Base-by-base conservation (phyloP, 2,329 filamentous ascomycete genomes). In the Paecilomyces dactylethromorphus region DNA sequence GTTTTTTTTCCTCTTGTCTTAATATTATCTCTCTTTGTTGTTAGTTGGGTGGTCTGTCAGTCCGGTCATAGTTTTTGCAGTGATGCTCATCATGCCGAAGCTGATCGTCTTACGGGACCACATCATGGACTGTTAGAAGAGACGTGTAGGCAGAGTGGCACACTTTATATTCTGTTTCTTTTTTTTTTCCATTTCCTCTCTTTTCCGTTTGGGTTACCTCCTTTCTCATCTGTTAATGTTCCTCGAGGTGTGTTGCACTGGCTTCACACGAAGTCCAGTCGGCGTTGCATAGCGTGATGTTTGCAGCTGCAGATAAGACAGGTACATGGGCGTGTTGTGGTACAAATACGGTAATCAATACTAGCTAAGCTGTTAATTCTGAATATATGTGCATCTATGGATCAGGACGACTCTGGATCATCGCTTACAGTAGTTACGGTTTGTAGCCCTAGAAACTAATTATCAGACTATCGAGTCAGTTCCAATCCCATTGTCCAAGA, bases 361-460 rank as follows among this genome's bases (percentile, higher is more conserved):
- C 26, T 52, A 52, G 26, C 21, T 45, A 45, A 45, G 35, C 15
- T 45, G 15, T 45, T 45, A 45, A 45, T 45, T 45, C 7, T 45
- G 15, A 45, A 45, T 18, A 45, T 45, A 45, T 45, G 15, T 45
- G 39, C 15, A 45, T 39, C 35, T 15, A 32, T n/a, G n/a, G n/a
- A n/a, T n/a, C 26, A 21, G 56, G 54, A 58, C 26, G 55, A 51
- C 53, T n/a, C 31, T 39, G 45, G 13, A 53, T 53, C 15, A 51
- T 32, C 22, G 32, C 56, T 57, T 26, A 13, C 32, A 50, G 29
- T 33, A n/a, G 21, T 32, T 32, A 32, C 32, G 7, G 26, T 3
- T 7, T 7, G 26, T 26, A 5, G 24, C 24, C 26, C 26, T 29
- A 29, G 26, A 4, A 29, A 29, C 3, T 2, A 29, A 29, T 4